Conservation (phyloP, 2,329 filamentous ascomycete genomes). For the Neofusicoccum sp. region DNA sequence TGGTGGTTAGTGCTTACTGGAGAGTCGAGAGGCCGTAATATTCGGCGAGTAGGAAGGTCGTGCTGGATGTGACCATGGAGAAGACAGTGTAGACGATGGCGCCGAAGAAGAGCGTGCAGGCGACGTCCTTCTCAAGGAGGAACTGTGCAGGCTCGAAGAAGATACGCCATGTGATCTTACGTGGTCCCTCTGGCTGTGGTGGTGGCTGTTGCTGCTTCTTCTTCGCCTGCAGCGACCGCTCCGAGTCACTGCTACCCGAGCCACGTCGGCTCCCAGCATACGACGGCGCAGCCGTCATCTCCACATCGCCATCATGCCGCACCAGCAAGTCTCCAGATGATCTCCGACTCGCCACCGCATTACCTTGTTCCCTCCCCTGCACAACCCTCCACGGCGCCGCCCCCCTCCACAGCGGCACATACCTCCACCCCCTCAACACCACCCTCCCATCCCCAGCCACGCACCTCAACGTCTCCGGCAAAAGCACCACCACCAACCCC, state of each 20-base stretch:
- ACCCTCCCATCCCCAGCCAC: conserved; percentile 24
- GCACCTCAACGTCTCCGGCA: conserved; percentile 42
- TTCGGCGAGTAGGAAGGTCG: conserved; percentile 49
- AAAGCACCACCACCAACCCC: conserved; percentile 30
- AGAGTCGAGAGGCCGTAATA: conserved; percentile 45
- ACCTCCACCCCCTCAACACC: not conserved
- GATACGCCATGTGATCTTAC: not conserved
- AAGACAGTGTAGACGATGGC: conserved; percentile 54
- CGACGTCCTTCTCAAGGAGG: conserved; percentile 33
- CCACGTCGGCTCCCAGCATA: not conserved
- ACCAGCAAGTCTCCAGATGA: conserved; percentile 23
- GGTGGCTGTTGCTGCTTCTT: not conserved
- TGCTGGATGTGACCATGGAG: conserved; percentile 56
- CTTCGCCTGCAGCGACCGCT: not conserved
- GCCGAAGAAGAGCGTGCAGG: conserved; percentile 48
- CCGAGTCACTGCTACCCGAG: not conserved
- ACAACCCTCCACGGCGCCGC: not conserved
- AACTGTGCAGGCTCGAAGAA: not conserved
- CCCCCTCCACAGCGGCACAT: not conserved
- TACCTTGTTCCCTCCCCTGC: not conserved
- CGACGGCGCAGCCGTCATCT: not conserved
- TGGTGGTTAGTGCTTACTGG: conserved; percentile 25
- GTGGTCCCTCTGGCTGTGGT: not conserved
- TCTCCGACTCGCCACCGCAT: not conserved
- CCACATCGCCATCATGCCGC: not conserved